Percentiles rank a stretch among this genome's conserved stretches.
Conservation (phyloP, 257 asterid species). For the Rhazya stricta region DNA sequence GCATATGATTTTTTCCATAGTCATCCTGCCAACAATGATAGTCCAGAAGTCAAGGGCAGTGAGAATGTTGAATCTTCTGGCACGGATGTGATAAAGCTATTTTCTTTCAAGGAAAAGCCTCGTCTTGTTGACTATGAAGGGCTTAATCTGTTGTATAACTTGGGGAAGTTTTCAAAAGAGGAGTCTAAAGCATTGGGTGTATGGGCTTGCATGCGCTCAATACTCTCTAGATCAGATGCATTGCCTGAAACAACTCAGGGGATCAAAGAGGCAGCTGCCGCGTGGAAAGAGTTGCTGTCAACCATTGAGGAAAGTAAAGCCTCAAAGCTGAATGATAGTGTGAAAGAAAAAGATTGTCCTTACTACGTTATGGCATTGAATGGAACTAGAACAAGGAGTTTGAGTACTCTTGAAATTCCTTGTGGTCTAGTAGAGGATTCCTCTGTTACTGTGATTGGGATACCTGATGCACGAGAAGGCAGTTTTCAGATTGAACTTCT, state of each 20-base stretch:
- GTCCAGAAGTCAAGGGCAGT: conserved; percentile 11
- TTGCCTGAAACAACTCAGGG: conserved; percentile 82
- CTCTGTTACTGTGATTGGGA: conserved; percentile 76
- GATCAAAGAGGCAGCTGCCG: conserved; percentile 61
- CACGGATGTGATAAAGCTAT: conserved; percentile 21
- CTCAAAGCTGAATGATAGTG: conserved; percentile 21
- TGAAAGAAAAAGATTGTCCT: conserved; percentile 39
- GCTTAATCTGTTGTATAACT: conserved; percentile 43
- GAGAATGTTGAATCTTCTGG: conserved; percentile 23
- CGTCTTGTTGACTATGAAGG: conserved; percentile 41
- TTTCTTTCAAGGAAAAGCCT: conserved; percentile 36
- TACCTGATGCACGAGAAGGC: conserved; percentile 47
- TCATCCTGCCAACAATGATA: conserved; percentile 32
- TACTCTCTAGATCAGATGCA: conserved; percentile 79
- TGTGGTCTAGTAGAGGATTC: conserved; percentile 89
- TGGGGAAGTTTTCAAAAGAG: conserved; percentile 40
- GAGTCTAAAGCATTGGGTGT: conserved; percentile 47
- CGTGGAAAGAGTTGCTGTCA: conserved; percentile 46
- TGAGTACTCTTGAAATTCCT: conserved; percentile 50
- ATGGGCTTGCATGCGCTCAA: conserved; percentile 56
- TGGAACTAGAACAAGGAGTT: conserved; percentile 24
- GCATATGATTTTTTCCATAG: conserved; percentile 64
- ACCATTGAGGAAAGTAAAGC: conserved; percentile 32
- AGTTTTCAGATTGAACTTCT: conserved; percentile 64
- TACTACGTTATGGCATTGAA: conserved; percentile 41